Evolutionary conservation across 1,284 basidiomycete genomes (phyloP).

Genomic region (Cystobasidiaceae sp.): DNA sequence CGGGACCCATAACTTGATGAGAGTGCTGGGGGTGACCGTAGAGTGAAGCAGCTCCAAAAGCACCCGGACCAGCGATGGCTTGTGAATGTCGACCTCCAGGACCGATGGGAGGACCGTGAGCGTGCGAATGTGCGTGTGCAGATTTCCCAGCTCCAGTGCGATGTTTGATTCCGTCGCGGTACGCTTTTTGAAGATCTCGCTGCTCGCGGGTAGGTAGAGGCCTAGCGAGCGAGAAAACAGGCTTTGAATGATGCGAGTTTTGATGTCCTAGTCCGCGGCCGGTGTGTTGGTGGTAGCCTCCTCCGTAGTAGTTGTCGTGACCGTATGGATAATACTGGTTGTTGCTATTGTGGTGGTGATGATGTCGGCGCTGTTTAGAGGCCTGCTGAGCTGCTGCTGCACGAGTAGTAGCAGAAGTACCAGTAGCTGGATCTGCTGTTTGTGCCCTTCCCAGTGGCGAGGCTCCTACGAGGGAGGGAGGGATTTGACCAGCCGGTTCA

Average conservation of each 20-base stretch:
- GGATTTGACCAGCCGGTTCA: not conserved
- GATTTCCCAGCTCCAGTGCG: not conserved
- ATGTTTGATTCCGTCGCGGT: constrained; percentile 5
- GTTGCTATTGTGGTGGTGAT: not conserved
- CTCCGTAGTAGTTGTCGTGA: too few relatives aligned
- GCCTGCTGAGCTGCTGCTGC: too few relatives aligned
- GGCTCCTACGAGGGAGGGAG: not conserved
- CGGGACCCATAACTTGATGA: not conserved
- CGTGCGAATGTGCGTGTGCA: too few relatives aligned
- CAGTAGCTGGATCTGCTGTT: not conserved
- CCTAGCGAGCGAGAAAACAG: constrained; percentile 26
- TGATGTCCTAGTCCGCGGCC: constrained; percentile 8
- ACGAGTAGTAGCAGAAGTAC: not conserved
- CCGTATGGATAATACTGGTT: too few relatives aligned
- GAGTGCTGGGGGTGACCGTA: too few relatives aligned
- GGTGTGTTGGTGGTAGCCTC: not conserved
- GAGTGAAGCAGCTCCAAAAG: too few relatives aligned
- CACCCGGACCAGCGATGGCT: too few relatives aligned
- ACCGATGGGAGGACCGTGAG: too few relatives aligned
- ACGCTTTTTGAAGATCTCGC: constrained; percentile 17
- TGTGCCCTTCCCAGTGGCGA: not conserved
- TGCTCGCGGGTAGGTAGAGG: constrained; percentile 26
- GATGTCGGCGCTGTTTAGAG: not conserved
- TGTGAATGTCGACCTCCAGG: too few relatives aligned
- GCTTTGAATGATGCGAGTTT: constrained; percentile 4